Evolutionary conservation across 495 filamentous ascomycete species (phyloP), one percentile per base, ranked within the genome.

Genomic region (Articulospora tetracladia): DNA sequence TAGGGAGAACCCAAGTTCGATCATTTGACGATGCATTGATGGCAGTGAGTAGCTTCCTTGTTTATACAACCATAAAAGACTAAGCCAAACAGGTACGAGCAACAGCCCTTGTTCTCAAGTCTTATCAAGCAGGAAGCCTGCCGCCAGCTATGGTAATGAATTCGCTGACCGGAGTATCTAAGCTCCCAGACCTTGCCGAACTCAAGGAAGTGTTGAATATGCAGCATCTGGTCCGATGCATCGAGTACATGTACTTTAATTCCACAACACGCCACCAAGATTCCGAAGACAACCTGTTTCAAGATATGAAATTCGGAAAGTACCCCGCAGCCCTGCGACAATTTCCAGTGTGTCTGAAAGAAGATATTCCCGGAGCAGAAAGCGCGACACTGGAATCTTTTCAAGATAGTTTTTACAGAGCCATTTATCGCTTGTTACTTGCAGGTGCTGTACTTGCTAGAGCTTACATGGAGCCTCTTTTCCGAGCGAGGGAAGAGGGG

Each of bases 11-110:
- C 53, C 52, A 55, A 20, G 50, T 61, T 39, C 52, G 41, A 17
- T 55, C 53, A 49, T 61, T 61, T 61, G 52, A 56, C 41, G 53
- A 61, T 61, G 59, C 59, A 23, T 56, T 61, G 46, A 61, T 61
- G 53, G 59, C 59, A 30, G 59, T 61, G 52, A 51, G 28, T 56
- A 61, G 51, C 26, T 50, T 51, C 13, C 51, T 13, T 56, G 28
- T 20, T 22, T 23, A 27, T 56, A 51, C 44, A 39, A 51, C n/a
- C n/a, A 50, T 50, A 41, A 19, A n/a, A 53, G n/a, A 36, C 28
- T 51, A 53, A 60, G 12, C 25, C 27, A 2, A 11, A 15, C 23
- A 61, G 59, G 59, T 61, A 34, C 59, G 59, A 56, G 44, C 52
- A 51, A 61, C 44, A 39, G 52, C 52, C 23, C 49, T 56, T 20